Evolutionary conservation across 1,139 yeast genomes (phyloP).

Genomic region (Pichia cactophila): DNA sequence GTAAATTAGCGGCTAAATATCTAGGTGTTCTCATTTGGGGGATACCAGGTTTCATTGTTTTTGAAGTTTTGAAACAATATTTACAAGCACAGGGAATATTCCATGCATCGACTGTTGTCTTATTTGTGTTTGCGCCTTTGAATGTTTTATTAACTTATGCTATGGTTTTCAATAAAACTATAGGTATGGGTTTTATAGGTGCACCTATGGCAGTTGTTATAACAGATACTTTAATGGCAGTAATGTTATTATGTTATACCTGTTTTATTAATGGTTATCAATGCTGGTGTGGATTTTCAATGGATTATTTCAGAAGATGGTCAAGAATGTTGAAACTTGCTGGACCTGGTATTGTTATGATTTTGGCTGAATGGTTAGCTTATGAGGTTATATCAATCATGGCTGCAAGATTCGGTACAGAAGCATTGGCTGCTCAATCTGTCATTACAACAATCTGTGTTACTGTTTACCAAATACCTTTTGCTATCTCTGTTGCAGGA

Average conservation of each 20-base stretch:
- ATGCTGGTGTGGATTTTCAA: conserved; percentile 48
- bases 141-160: conserved; percentile 56
- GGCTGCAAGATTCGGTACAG: conserved; percentile 59
- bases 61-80: conserved; percentile 66
- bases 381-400: conserved; percentile 57
- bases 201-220: conserved; percentile 70
- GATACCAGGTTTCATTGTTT: conserved; percentile 63
- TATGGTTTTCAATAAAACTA: conserved; percentile 51
- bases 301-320: conserved; percentile 44
- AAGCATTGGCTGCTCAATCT: conserved; percentile 64
- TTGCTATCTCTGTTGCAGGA: conserved; percentile 66
- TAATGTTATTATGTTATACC: conserved; percentile 39
- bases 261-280: conserved; percentile 42
- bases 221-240: conserved; percentile 63
- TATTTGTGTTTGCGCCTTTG: conserved; percentile 62
- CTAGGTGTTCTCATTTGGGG: conserved; percentile 50
- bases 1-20: conserved; percentile 50
- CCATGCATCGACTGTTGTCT: conserved; percentile 69
- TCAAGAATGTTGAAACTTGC: conserved; percentile 43
- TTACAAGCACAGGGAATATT: conserved; percentile 74
- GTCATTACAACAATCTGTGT: conserved; percentile 64
- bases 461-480: conserved; percentile 63
- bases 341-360: conserved; percentile 57
- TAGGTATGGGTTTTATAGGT: conserved; percentile 65
- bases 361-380: conserved; percentile 64